Evolutionary conservation across 306 rosid genomes (phyloP).

Genomic region (Betula pendula): DNA sequence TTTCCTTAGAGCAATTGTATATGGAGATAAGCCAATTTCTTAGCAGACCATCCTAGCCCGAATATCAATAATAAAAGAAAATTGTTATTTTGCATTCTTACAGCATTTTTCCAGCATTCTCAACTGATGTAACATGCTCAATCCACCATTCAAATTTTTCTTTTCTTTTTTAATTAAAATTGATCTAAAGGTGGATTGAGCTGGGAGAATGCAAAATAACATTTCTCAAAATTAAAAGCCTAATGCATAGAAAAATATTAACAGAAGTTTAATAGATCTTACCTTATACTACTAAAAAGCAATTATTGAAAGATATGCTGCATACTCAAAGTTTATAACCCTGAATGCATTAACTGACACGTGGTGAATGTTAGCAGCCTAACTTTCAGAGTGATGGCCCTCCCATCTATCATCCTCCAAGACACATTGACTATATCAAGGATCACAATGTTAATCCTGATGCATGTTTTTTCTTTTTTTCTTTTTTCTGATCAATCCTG

Average conservation of each 20-base stretch:
- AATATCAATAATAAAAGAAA: neutral
- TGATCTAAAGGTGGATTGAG: too few relatives aligned
- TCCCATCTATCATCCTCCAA: conserved; percentile 1
- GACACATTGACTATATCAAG: neutral
- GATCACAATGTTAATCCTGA: neutral
- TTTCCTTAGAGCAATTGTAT: conserved; percentile 1
- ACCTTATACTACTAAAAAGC: neutral
- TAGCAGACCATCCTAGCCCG: neutral
- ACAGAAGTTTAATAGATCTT: neutral
- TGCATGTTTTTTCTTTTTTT: neutral
- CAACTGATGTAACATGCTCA: too few relatives aligned
- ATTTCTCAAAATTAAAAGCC: too few relatives aligned
- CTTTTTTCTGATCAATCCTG: too few relatives aligned
- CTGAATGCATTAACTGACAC: neutral
- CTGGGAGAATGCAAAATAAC: too few relatives aligned
- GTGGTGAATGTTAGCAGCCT: neutral
- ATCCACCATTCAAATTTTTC: too few relatives aligned
- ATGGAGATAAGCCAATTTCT: conserved; percentile 6
- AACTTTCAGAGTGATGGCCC: neutral
- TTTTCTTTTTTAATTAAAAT: too few relatives aligned
- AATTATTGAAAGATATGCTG: neutral
- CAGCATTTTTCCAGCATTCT: too few relatives aligned
- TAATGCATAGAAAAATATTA: neutral
- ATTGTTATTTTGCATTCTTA: too few relatives aligned
- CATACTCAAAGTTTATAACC: neutral